These are phyloP conservation scores for Torulaspora microellipsoides DNA, from an alignment of 805 yeast genomes.

Conservation along the genomic window DNA sequence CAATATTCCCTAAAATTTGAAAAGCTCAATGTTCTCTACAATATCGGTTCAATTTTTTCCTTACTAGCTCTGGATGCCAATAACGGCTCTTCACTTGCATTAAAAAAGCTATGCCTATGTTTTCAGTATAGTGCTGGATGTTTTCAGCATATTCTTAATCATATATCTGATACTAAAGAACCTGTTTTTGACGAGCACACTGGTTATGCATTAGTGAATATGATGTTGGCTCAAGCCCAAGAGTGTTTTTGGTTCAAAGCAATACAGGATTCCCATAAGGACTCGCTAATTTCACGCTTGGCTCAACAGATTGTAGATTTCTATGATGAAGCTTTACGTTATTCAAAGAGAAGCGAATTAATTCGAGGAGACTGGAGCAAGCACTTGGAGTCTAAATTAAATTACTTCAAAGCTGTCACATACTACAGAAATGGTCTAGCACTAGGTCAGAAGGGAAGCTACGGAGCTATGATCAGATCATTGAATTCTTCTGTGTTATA, in stretches of 20 bases:
- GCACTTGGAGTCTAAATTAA: slow-evolving; percentile 53
- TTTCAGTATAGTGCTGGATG: slow-evolving; percentile 74
- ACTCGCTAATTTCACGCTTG: slow-evolving; percentile 58
- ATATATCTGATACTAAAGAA: slow-evolving; percentile 13
- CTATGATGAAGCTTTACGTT: slow-evolving; percentile 45
- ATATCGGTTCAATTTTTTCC: slow-evolving; percentile 62
- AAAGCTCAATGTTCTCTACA: slow-evolving; percentile 56
- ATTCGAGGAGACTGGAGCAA: slow-evolving; percentile 61
- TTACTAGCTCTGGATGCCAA: slow-evolving; percentile 48
- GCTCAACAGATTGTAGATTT: slow-evolving; percentile 57
- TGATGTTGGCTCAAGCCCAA: slow-evolving; percentile 82
- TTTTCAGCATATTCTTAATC: slow-evolving; percentile 39
- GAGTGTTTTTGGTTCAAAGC: slow-evolving; percentile 83
- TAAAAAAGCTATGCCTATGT: slow-evolving; percentile 56
- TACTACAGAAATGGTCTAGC: slow-evolving; percentile 55
- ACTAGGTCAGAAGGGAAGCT: slow-evolving; percentile 35
- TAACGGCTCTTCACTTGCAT: slow-evolving; percentile 44
- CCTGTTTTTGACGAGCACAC: slow-evolving; percentile 44
- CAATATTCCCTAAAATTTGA: slow-evolving; percentile 55
- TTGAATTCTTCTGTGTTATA: slow-evolving; percentile 37
- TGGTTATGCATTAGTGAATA: slow-evolving; percentile 43
- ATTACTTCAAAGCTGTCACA: slow-evolving; percentile 70
- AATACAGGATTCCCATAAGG: slow-evolving; percentile 39
- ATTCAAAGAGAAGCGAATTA: slow-evolving; percentile 45
- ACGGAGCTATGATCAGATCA: slow-evolving; percentile 67